Evolutionary conservation across 2,329 filamentous ascomycete genomes (phyloP).

Genomic region (Botryosphaeria dothidea): DNA sequence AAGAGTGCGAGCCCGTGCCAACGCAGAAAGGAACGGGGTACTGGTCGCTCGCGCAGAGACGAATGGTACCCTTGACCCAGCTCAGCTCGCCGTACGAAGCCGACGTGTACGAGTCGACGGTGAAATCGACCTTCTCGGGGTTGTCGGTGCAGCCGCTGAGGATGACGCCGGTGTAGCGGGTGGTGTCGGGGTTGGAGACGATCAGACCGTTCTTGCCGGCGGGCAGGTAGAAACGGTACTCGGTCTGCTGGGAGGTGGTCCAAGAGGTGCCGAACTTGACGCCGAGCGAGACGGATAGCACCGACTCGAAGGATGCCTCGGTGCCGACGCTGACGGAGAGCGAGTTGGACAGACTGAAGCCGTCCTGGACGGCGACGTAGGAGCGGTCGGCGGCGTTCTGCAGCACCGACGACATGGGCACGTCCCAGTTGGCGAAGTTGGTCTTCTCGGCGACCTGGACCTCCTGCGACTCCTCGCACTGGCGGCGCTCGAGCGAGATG

Average conservation of each 20-base stretch:
- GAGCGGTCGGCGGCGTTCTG: neutral
- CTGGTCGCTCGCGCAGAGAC: conserved; percentile 37
- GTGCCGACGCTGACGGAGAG: conserved; percentile 20
- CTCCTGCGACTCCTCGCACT: neutral
- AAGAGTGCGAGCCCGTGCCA: conserved; percentile 31
- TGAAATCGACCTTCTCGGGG: conserved; percentile 30
- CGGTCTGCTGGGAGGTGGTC: conserved; percentile 31
- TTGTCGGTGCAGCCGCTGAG: conserved; percentile 38
- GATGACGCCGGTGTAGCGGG: conserved; percentile 35
- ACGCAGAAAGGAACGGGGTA: conserved; percentile 42
- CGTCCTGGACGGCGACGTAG: conserved; percentile 14
- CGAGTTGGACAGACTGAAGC: neutral
- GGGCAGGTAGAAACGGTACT: conserved; percentile 36
- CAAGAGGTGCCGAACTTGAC: neutral
- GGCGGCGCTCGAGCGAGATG: neutral
- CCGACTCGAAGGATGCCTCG: neutral
- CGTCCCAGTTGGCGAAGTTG: conserved; percentile 4
- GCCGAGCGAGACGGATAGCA: neutral
- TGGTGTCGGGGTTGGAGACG: conserved; percentile 42
- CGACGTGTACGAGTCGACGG: conserved; percentile 36
- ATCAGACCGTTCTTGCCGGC: conserved; percentile 42
- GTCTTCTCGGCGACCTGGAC: neutral
- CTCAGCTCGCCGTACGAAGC: conserved; percentile 34
- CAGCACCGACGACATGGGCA: neutral
- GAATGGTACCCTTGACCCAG: conserved; percentile 45